These are phyloP conservation scores for Petrea volubilis DNA, from an alignment of 257 asterid genomes.

Conservation along the genomic window DNA sequence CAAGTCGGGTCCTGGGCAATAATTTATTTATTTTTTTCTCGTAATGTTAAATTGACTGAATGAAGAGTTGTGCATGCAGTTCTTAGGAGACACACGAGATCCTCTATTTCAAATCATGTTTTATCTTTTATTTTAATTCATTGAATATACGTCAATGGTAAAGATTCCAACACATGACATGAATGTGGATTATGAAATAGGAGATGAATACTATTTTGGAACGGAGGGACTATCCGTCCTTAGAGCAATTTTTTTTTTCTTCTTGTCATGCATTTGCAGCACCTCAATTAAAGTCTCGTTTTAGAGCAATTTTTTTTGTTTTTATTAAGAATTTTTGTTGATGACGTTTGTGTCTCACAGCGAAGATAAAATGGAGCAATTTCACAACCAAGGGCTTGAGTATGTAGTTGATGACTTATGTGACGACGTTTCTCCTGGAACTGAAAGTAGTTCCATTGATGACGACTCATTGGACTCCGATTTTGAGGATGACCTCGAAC, in stretches of 20 bases:
- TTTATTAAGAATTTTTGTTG: not conserved
- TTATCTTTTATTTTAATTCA: too few relatives aligned
- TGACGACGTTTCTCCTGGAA: constrained; percentile 35
- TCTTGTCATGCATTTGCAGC: not conserved
- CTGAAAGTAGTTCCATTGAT: constrained; percentile 24
- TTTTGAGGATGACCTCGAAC: constrained; percentile 65
- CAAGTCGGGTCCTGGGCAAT: not conserved
- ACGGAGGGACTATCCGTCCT: too few relatives aligned
- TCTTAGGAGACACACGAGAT: not conserved
- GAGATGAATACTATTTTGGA: too few relatives aligned
- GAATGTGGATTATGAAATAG: too few relatives aligned
- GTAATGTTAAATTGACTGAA: not conserved
- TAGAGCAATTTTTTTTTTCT: too few relatives aligned
- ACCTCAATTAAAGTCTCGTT: not conserved
- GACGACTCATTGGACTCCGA: constrained; percentile 60
- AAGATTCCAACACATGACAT: too few relatives aligned
- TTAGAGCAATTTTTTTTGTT: not conserved
- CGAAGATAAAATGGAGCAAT: constrained; percentile 54
- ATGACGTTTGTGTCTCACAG: constrained; percentile 9
- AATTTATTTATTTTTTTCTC: not conserved
- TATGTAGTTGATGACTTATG: constrained; percentile 51
- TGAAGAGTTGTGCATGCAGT: constrained; percentile 11
- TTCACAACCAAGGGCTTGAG: constrained; percentile 61
- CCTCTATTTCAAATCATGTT: too few relatives aligned
- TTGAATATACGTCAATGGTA: too few relatives aligned